Conservation (phyloP, 805 yeast genomes). For the Sporopachydermia quercuum region DNA sequence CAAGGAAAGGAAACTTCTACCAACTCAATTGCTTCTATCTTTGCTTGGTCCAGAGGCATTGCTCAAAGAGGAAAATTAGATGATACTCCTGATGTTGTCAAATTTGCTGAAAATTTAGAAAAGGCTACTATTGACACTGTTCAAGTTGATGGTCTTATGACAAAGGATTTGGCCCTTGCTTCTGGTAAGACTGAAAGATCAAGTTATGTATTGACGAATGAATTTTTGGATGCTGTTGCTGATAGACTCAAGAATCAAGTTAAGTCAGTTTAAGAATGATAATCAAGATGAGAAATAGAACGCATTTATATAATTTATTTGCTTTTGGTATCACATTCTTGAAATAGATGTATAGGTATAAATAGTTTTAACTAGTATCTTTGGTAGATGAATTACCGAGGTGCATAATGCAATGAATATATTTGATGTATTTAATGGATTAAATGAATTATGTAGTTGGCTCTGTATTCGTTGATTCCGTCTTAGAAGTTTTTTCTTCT, state of each 20-base stretch:
- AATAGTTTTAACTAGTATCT: not conserved
- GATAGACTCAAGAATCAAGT: conserved; percentile 26
- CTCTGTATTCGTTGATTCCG: not conserved
- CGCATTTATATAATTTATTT: too few species aligned
- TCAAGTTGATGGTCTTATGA: conserved; percentile 61
- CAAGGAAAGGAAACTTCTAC: conserved; percentile 75
- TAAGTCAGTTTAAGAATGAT: too few species aligned
- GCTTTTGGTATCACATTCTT: too few species aligned
- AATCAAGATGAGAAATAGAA: too few species aligned
- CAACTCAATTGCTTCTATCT: conserved; percentile 73
- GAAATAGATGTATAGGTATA: too few species aligned
- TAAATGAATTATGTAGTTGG: not conserved
- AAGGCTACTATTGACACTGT: conserved; percentile 59
- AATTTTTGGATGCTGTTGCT: conserved; percentile 67
- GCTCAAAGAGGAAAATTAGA: conserved; percentile 72
- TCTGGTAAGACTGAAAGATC: conserved; percentile 46
- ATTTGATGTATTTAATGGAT: not conserved
- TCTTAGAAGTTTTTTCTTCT: not conserved
- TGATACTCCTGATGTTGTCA: conserved; percentile 51
- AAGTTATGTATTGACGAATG: conserved; percentile 58
- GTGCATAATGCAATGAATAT: not conserved
- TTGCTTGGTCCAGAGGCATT: conserved; percentile 79
- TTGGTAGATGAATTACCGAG: not conserved
- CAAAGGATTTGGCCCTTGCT: conserved; percentile 69
- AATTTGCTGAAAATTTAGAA: conserved; percentile 53